Percentiles rank a stretch among this genome's conserved stretches.
phyloP scores from a whole-genome alignment of 148 eudicot species.

The Rhododendron griersonianum region DNA sequence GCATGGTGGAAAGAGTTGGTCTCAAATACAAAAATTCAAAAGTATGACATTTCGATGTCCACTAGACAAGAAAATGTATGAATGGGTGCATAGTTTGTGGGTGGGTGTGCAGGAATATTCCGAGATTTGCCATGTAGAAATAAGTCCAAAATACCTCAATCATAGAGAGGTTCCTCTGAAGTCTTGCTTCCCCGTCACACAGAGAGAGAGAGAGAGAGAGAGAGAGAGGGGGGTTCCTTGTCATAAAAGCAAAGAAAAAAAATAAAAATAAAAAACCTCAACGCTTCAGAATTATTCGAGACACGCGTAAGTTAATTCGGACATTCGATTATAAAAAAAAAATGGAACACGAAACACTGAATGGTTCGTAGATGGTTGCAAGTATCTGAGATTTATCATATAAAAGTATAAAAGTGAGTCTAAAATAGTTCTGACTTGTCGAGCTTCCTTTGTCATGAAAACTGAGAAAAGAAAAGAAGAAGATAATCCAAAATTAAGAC shows the following conservation, averaged over 20 bases:
- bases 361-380: too few species aligned
- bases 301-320: fast-evolving
- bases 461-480: background rate
- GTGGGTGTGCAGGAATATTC: background rate
- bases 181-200: background rate
- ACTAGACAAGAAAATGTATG: background rate
- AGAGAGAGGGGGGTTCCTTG: background rate
- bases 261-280: background rate
- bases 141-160: background rate
- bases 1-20: background rate
- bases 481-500: background rate
- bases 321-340: too few species aligned
- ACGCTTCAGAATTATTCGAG: too few species aligned
- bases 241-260: background rate
- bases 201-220: too few species aligned
- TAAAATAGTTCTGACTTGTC: background rate
- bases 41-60: background rate
- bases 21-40: background rate
- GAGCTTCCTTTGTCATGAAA: background rate
- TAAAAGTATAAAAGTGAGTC: background rate
- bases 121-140: background rate
- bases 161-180: background rate
- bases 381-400: background rate
- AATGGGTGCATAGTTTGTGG: background rate
- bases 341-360: too few species aligned